Evolutionary conservation across 306 rosid species (phyloP), one percentile per base, ranked within the genome.

Genomic region (Begonia loranthoides): DNA sequence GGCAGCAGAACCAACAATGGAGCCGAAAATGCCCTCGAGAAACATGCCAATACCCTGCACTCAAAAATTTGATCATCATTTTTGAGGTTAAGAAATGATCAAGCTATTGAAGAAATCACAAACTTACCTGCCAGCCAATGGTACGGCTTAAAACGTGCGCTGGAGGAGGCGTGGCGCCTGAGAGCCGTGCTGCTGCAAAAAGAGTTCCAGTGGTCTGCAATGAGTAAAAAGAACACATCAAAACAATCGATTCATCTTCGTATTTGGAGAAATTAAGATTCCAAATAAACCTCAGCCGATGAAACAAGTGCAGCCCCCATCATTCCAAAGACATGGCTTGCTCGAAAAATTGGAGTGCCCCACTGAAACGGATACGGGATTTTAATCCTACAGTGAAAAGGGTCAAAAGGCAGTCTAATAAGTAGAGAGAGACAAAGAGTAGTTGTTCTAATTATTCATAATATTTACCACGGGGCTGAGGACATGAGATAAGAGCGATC

Each of bases 121-220:
- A 24, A 6, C 34, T 24, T 24, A 86, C 99, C 88, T 92, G 99
- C 36, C 86, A 48, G 49, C 99, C 99, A 2, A 86, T 71, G 73
- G 96, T 83, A 52, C 94, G 79, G 73, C 77, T 86, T 43, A 86
- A 61, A 52, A 92, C 83, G 55, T 66, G 79, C 50, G 82, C 73
- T 19, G 99, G 99, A 17, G 99, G 99, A 5, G 96, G 80, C 2
- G 99, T 92, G 15, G 99, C 96, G 45, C 99, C 99, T n/a, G 96
- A 79, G 63, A 92, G 94, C 68, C 99, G 78, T 2, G 99, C 84
- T 3, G 99, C 96, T 8, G 96, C 99, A 24, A 70, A 80, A 62
- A 65, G 75, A 33, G 89, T 56, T 53, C 87, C 99, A 49, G 96
- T 92, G 49, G 99, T 72, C 99, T 92, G 94, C 79, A 66, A 38